These are phyloP conservation scores for Thielaviopsis ethacetica DNA, from an alignment of 2,329 filamentous ascomycete genomes.

Conservation along the genomic window DNA sequence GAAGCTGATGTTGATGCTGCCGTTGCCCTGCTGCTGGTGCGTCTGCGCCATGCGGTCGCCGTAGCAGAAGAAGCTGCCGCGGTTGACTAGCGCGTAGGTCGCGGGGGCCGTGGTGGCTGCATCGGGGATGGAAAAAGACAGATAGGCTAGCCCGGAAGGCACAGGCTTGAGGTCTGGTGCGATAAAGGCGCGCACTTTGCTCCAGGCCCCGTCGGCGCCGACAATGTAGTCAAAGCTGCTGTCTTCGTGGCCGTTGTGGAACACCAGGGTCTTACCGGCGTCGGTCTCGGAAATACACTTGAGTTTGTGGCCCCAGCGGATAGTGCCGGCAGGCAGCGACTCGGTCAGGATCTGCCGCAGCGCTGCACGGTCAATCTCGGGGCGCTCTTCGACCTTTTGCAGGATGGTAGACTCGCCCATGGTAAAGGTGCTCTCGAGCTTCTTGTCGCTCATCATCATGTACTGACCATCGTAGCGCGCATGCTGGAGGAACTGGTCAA, in stretches of 20 bases:
- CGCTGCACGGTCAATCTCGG: constrained; percentile 35
- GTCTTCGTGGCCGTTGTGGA: constrained; percentile 19
- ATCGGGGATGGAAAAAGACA: constrained; percentile 26
- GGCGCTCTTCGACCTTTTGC: constrained; percentile 20
- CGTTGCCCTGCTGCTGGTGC: constrained; percentile 29
- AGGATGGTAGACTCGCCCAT: constrained; percentile 17
- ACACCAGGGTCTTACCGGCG: constrained; percentile 21
- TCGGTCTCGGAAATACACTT: constrained; percentile 18
- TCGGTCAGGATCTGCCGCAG: constrained; percentile 28
- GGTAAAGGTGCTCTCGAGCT: constrained; percentile 10
- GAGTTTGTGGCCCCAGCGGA: constrained; percentile 31
- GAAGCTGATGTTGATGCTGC: constrained; percentile 26
- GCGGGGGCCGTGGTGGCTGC: constrained; percentile 26
- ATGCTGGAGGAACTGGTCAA: constrained; percentile 30
- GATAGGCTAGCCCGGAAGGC: constrained; percentile 29
- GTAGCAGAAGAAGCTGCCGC: constrained; percentile 29
- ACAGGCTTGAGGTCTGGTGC: constrained; percentile 23
- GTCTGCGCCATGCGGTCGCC: constrained; percentile 25
- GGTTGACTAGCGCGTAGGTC: constrained; percentile 27
- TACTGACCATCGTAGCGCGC: constrained; percentile 37
- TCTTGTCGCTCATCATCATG: constrained; percentile 26
- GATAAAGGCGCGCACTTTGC: constrained; percentile 22
- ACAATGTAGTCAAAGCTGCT: constrained; percentile 24
- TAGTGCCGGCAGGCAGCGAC: constrained; percentile 26
- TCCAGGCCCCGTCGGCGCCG: constrained; percentile 24